Conservation (phyloP, 768 basidiomycete genomes). For the Arthromyces matolae region DNA sequence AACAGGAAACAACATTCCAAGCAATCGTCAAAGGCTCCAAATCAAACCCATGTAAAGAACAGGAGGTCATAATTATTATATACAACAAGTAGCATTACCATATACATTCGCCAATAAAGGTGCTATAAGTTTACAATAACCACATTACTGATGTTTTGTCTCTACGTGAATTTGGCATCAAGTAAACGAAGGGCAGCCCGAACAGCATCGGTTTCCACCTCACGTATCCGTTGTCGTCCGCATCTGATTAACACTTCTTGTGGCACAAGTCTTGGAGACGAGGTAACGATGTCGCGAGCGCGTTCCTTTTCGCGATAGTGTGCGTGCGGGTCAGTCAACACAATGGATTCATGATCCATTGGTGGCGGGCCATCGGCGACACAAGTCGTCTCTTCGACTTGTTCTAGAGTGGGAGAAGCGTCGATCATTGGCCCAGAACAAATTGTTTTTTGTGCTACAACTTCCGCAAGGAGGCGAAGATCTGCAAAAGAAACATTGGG, state of each 20-base stretch:
- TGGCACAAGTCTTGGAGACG: conserved; percentile 53
- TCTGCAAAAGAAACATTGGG: conserved; percentile 87
- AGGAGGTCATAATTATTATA: background rate
- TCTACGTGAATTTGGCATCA: conserved; percentile 55
- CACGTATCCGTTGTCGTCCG: conserved; percentile 56
- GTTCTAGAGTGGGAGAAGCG: conserved; percentile 48
- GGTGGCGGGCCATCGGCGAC: conserved; percentile 18
- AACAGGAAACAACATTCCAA: too few relatives aligned
- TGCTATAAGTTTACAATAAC: too few relatives aligned
- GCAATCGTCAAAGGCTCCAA: too few relatives aligned
- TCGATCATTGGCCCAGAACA: conserved; percentile 70
- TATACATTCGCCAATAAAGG: background rate
- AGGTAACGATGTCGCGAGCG: conserved; percentile 23
- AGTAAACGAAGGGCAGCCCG: conserved; percentile 72
- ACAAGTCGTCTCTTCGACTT: conserved; percentile 41
- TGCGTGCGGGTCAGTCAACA: conserved; percentile 53
- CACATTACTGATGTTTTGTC: background rate
- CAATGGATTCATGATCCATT: conserved; percentile 29
- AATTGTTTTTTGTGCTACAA: conserved; percentile 78
- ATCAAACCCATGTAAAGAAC: too few relatives aligned
- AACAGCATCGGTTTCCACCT: conserved; percentile 72
- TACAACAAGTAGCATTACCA: background rate
- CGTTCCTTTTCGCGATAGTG: conserved; percentile 46
- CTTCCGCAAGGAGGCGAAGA: conserved; percentile 79
- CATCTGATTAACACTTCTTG: conserved; percentile 61